phyloP scores from a whole-genome alignment of 805 yeast genomes.

The Scheffersomyces spartinae region DNA sequence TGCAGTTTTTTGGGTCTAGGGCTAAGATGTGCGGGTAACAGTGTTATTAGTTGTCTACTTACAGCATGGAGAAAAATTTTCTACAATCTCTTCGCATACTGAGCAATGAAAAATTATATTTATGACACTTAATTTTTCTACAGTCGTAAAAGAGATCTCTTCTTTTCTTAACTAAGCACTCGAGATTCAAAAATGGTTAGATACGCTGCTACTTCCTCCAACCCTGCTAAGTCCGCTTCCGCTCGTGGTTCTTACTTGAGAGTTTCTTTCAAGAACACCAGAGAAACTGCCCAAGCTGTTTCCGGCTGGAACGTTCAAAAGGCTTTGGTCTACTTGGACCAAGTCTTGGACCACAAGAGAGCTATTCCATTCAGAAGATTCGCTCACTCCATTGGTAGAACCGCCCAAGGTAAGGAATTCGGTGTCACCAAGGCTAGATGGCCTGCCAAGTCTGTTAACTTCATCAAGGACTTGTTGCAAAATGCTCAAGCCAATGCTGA shows the following conservation, averaged over 20 bases:
- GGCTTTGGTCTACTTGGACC: slow-evolving; percentile 92
- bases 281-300: slow-evolving; percentile 98
- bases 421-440: slow-evolving; percentile 99
- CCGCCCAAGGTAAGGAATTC: slow-evolving; percentile 99
- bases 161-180: too few species aligned
- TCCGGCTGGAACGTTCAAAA: slow-evolving; percentile 95
- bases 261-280: slow-evolving; percentile 99
- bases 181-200: slow-evolving; percentile 87
- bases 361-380: slow-evolving; percentile 99
- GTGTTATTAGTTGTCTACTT: too few species aligned
- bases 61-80: too few species aligned
- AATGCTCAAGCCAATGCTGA: slow-evolving; percentile 99
- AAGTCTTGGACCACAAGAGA: slow-evolving; percentile 96
- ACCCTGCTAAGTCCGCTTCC: slow-evolving; percentile 99
- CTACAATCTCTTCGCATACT: too few species aligned
- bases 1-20: too few species aligned
- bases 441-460: slow-evolving; percentile 98
- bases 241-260: slow-evolving; percentile 99
- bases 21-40: too few species aligned
- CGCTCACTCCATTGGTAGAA: slow-evolving; percentile 94
- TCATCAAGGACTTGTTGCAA: slow-evolving; percentile 85
- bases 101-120: too few species aligned
- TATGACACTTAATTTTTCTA: too few species aligned
- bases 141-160: too few species aligned
- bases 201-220: slow-evolving; percentile 98